Base-by-base conservation (phyloP, 805 yeast species). In the Candida sithepensis region DNA sequence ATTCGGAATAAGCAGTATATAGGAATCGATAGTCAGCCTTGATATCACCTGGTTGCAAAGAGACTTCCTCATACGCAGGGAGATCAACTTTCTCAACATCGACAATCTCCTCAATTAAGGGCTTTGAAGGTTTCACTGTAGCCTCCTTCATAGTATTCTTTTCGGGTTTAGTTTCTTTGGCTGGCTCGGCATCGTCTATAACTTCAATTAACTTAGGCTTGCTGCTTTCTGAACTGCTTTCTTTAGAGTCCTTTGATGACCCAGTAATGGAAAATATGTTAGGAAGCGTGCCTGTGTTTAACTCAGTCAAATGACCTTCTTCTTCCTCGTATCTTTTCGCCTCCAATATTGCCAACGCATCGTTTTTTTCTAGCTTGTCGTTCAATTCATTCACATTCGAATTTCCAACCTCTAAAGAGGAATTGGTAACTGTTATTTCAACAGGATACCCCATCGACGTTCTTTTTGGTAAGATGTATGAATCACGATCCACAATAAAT, bases 401-500 rank as follows among this genome's bases (percentile, higher is more conserved):
- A 4, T 67, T 48, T 42, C 64, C 67, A 37, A 65, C 62, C 45
- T 71, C 70, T 22, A 76, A 58, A 6, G 61, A 61, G 6, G 65
- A 62, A 30, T 80, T 48, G 33, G 81, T 85, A 7, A 70, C 61
- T 36, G 69, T 67, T 18, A 75, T 57, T 18, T 78, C 69, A 32
- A 68, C 73, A 0, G 83, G 72, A 3, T 77, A 70, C 1, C 96
- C 96, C 67, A 90, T 90, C 43, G 75, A 67, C 10, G 72, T 63
- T 81, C 92, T 73, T 56, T 87, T 88, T 1, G 97, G 97, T 2
- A 79, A 69, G 3, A 79, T 61, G 41, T 81, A 70, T 33, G 62
- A 61, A 44, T 83, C 85, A 45, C 96, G 68, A 46, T 84, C 86
- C 16, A 90, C 70, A 3, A 69, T 64, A 2, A 81, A 44, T n/a